Evolutionary conservation across 2,329 filamentous ascomycete species (phyloP).

Genomic region (Zopfia rhizophila): DNA sequence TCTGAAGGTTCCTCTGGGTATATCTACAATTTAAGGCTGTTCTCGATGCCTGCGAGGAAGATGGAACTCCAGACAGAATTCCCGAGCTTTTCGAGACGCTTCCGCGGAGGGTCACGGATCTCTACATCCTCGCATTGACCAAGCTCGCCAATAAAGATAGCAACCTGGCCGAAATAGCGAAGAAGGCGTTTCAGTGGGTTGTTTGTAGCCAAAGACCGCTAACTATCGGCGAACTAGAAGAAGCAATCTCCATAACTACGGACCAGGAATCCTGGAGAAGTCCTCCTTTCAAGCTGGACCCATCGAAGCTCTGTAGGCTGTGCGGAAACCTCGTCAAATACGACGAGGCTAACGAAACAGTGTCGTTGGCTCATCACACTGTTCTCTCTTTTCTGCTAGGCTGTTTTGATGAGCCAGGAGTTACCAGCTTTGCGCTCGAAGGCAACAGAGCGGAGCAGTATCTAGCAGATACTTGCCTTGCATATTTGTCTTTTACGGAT

Average conservation of each 20-base stretch:
- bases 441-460: conserved; percentile 11
- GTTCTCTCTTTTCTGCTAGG: conserved; percentile 14
- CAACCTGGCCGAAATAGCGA: conserved; percentile 5
- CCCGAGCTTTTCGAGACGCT: conserved; percentile 11
- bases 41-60: conserved; percentile 13
- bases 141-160: conserved; percentile 10
- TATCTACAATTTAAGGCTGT: conserved; percentile 15
- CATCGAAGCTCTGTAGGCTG: conserved; percentile 12
- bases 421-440: conserved; percentile 6
- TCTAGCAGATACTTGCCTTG: conserved; percentile 15
- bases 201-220: conserved; percentile 14
- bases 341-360: conserved; percentile 9
- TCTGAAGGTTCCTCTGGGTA: conserved; percentile 21
- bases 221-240: conserved; percentile 18
- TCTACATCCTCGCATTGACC: conserved; percentile 14
- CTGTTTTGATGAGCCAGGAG: conserved; percentile 2
- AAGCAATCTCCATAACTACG: conserved; percentile 15
- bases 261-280: conserved; percentile 18
- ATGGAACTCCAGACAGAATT: conserved; percentile 14
- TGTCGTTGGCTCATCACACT: conserved; percentile 18
- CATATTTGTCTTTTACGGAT: conserved; percentile 14
- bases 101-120: conserved; percentile 12
- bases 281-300: conserved; percentile 7
- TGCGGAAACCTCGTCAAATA: conserved; percentile 21
- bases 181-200: conserved; percentile 19